Conservation (phyloP, 164 flowering plant genomes). For the Kalanchoe fedtschenkoi region DNA sequence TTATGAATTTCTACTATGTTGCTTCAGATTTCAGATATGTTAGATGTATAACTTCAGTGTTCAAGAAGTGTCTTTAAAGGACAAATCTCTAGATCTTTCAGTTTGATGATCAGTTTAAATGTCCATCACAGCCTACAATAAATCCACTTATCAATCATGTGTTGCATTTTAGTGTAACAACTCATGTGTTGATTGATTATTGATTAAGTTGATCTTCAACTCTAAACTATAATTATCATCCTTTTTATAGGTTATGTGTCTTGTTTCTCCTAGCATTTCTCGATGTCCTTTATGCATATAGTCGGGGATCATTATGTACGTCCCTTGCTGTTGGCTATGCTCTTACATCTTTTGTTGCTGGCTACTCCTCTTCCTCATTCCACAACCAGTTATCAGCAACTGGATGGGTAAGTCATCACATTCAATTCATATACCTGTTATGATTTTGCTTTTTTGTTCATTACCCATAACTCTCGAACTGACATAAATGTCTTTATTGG, state of each 20-base stretch:
- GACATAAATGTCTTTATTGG: constrained; percentile 9
- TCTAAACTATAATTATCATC: neutral
- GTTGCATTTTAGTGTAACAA: neutral
- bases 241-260: constrained; percentile 30
- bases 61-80: neutral
- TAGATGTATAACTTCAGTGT: neutral
- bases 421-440: neutral
- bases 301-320: constrained; percentile 44
- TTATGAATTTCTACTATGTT: neutral
- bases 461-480: neutral
- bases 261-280: constrained; percentile 40
- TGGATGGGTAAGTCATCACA: constrained; percentile 43
- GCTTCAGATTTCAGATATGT: neutral
- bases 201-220: neutral
- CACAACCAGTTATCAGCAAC: constrained; percentile 37
- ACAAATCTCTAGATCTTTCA: neutral
- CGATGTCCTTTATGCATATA: constrained; percentile 60
- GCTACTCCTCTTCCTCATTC: constrained; percentile 55
- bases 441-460: neutral
- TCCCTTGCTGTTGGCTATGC: constrained; percentile 39
- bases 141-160: neutral
- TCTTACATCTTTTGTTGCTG: constrained; percentile 60
- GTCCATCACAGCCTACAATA: neutral
- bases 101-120: neutral
- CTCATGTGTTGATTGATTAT: neutral